Conservation (phyloP, 352 stramenopile species). For the Globisporangium orthogonon region DNA sequence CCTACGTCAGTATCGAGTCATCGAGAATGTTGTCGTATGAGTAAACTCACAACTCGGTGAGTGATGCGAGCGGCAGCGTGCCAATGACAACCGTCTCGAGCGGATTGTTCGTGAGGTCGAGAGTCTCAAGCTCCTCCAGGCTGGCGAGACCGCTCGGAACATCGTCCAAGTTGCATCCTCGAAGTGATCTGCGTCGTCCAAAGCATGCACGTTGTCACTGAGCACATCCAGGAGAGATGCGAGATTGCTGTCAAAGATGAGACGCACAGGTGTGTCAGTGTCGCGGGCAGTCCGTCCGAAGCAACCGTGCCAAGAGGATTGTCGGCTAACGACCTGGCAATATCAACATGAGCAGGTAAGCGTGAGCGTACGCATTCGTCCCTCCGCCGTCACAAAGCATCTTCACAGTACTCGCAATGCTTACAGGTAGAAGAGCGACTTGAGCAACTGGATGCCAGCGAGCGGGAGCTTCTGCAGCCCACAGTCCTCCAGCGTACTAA, state of each 20-base stretch:
- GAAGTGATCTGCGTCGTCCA: constrained; percentile 1
- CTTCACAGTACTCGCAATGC: neutral
- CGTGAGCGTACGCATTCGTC: neutral
- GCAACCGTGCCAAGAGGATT: neutral
- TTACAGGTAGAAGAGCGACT: constrained; percentile 2
- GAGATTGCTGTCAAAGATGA: neutral
- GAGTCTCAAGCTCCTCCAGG: neutral
- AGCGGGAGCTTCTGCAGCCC: constrained; percentile 4
- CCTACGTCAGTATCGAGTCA: neutral
- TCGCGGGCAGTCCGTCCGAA: neutral
- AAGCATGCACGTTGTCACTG: too few relatives aligned
- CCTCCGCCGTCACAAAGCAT: neutral
- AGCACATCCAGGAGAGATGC: neutral
- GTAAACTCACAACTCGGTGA: constrained; percentile 2
- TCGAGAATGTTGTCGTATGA: neutral
- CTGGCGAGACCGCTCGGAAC: neutral
- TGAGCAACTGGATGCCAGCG: neutral
- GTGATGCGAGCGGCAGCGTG: neutral
- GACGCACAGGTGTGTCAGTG: constrained; percentile 3
- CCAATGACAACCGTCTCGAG: neutral
- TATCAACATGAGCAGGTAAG: neutral
- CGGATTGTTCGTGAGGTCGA: constrained; percentile 3
- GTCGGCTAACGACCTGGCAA: constrained; percentile 1
- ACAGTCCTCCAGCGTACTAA: constrained; percentile 2
- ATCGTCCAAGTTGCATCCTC: neutral